Percentiles rank a stretch among this genome's conserved stretches.
Conservation (phyloP, 371 early-diverging fungal genomes). For the Lichtheimia corymbifera region DNA sequence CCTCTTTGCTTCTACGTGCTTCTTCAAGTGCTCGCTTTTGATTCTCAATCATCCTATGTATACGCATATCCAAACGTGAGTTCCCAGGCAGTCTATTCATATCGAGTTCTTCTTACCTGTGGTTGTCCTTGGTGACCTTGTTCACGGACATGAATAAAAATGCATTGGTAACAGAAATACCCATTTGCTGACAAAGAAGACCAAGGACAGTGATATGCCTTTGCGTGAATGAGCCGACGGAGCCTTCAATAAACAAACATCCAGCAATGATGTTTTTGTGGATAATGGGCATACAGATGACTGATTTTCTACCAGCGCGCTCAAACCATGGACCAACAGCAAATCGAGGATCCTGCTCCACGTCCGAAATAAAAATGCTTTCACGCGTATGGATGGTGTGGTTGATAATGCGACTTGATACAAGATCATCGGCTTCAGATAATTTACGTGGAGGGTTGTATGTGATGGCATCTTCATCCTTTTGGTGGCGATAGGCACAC, state of each 20-base stretch:
- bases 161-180: constrained; percentile 61
- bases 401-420: constrained; percentile 39
- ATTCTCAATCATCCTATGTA: constrained; percentile 46
- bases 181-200: constrained; percentile 57
- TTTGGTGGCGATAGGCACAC: constrained; percentile 42
- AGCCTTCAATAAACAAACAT: constrained; percentile 55
- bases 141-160: constrained; percentile 50
- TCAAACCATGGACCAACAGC: constrained; percentile 32
- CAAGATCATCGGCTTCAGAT: constrained; percentile 13
- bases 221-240: constrained; percentile 57
- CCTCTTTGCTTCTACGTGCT: constrained; percentile 46
- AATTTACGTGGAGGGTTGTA: constrained; percentile 38
- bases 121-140: constrained; percentile 39
- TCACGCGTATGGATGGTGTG: constrained; percentile 44
- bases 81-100: too few relatives aligned
- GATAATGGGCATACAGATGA: constrained; percentile 58
- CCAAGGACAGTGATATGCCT: constrained; percentile 56
- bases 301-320: constrained; percentile 38
- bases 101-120: neutral
- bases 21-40: constrained; percentile 48
- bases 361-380: constrained; percentile 39
- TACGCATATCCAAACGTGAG: too few relatives aligned
- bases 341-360: constrained; percentile 41
- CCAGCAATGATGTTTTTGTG: constrained; percentile 53
- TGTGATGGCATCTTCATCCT: constrained; percentile 30